These are phyloP conservation scores for Liquidambar formosana DNA, from an alignment of 164 flowering plant species.

Conservation along the genomic window DNA sequence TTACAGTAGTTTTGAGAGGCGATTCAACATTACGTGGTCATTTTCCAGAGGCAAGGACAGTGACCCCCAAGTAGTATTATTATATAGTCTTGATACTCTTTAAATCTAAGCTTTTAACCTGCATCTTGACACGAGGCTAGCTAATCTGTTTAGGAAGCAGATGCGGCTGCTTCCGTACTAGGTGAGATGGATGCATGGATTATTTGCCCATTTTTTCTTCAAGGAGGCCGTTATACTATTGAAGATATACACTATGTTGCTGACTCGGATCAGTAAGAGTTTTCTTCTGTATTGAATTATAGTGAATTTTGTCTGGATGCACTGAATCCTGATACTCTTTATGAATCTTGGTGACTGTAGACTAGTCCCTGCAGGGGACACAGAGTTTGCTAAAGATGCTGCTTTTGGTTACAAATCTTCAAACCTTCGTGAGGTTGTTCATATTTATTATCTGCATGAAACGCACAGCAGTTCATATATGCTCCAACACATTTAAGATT, in stretches of 20 bases:
- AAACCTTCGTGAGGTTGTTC: slow-evolving; percentile 80
- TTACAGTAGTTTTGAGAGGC: slow-evolving; percentile 91
- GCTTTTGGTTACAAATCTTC: slow-evolving; percentile 90
- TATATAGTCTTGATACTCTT: neutral
- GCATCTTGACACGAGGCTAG: slow-evolving; percentile 1
- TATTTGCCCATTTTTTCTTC: slow-evolving; percentile 95
- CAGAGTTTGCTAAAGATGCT: slow-evolving; percentile 98
- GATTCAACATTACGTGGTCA: slow-evolving; percentile 99
- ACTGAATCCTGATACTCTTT: neutral
- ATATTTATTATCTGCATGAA: neutral
- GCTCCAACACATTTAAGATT: neutral
- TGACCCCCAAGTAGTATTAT: neutral
- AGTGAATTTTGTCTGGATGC: slow-evolving; percentile 4
- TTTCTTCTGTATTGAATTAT: neutral
- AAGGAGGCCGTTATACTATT: slow-evolving; percentile 97
- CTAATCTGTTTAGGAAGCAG: slow-evolving; percentile 67
- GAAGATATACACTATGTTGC: slow-evolving; percentile 91
- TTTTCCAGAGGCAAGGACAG: slow-evolving; percentile 86
- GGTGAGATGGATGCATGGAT: slow-evolving; percentile 99
- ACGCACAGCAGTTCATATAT: neutral
- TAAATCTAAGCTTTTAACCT: neutral
- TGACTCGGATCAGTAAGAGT: slow-evolving; percentile 70
- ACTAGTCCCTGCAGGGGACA: slow-evolving; percentile 96
- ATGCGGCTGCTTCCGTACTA: slow-evolving; percentile 89
- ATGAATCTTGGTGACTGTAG: slow-evolving; percentile 34